Conservation (phyloP, 2,329 filamentous ascomycete genomes). For the Monilinia laxa region DNA sequence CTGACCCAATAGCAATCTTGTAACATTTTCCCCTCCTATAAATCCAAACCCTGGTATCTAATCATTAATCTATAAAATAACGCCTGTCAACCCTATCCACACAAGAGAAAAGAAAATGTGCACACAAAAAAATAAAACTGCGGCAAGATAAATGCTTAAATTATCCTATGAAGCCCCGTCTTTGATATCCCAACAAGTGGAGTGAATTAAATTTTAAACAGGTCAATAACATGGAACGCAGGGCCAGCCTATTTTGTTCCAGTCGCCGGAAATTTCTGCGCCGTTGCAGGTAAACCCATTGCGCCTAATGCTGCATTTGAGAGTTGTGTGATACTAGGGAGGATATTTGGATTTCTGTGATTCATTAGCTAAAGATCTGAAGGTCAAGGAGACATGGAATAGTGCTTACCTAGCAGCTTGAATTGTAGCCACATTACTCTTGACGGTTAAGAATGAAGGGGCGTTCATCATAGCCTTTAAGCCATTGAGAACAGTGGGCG, state of each 20-base stretch:
- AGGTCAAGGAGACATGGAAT: too few relatives aligned
- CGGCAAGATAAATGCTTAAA: background rate
- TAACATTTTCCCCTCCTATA: background rate
- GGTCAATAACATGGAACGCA: too few relatives aligned
- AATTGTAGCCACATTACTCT: constrained; percentile 23
- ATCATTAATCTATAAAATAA: background rate
- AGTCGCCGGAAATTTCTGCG: constrained; percentile 31
- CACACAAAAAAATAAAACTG: background rate
- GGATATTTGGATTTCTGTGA: constrained; percentile 35
- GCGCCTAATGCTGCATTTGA: constrained; percentile 33
- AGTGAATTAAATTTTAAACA: background rate
- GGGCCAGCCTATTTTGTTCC: constrained; percentile 12
- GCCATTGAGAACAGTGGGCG: constrained; percentile 32
- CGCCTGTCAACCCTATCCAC: too few relatives aligned
- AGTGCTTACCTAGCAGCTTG: constrained; percentile 16
- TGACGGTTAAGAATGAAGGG: background rate
- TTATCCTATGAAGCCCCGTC: background rate
- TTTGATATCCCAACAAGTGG: background rate
- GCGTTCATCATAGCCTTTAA: constrained; percentile 30
- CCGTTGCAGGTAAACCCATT: constrained; percentile 25
- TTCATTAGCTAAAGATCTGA: background rate
- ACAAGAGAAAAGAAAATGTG: constrained; percentile 3
- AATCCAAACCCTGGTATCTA: background rate
- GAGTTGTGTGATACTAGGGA: constrained; percentile 36
- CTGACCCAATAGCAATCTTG: background rate